Evolutionary conservation across 805 yeast species (phyloP), one percentile per base, ranked within the genome.

Genomic region (Cyberlindnera maritima): DNA sequence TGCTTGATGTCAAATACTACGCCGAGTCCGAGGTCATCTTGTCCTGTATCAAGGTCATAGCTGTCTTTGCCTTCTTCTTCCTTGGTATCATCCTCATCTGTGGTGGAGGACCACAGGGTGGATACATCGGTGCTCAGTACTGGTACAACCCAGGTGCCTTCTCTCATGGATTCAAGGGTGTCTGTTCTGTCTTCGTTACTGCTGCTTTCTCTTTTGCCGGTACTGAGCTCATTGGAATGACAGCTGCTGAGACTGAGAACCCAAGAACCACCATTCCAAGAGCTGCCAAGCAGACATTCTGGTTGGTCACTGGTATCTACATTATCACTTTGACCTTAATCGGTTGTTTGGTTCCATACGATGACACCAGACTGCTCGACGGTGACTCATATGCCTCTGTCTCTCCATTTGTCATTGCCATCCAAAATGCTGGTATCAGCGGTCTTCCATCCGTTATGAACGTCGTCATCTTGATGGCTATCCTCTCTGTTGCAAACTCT

Each of bases 201-300:
- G 88, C 91, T 15, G 88, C 90, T 0, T 86, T 84, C 63, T 77
- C 88, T 3, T 86, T 80, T 59, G 77, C 84, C 21, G 90, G 91
- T 44, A 78, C 85, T 23, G 92, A 85, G 66, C 70, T 85, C 56
- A 77, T 78, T 39, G 89, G 89, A 43, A 73, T 85, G 43, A 85
- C 90, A 12, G 88, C 91, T 25, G 89, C 91, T 9, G 95, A 87
- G 64, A 74, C 88, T 20, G 75, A 66, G 31, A 78, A 85, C 63
- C 92, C 94, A 39, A 71, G 84, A 56, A 72, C 71, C 46, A 67
- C 85, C 3, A 72, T 86, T 45, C 92, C 94, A 39, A 73, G 75
- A 43, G 94, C 94, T 35, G 79, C 83, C 47, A 85, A 84, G 66
- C 90, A 86, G 68, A 88, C 85, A 6, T 84, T 87, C 67, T 85